Conservation (phyloP, 495 filamentous ascomycete species). For the Podospora tetraspora region DNA sequence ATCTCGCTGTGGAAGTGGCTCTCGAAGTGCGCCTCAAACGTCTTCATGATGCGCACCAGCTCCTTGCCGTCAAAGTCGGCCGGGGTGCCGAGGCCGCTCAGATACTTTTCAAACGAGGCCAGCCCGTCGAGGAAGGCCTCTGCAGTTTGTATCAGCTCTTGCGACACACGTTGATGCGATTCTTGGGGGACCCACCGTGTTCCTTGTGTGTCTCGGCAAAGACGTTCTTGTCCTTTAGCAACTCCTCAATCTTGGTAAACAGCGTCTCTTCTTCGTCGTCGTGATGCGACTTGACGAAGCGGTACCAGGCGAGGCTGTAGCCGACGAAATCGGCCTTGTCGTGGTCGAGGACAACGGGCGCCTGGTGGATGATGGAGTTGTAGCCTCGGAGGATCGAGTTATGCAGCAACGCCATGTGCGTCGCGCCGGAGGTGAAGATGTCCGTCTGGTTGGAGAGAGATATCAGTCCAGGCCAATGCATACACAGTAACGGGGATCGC, state of each 20-base stretch:
- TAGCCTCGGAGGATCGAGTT: conserved; percentile 55
- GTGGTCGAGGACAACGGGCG: conserved; percentile 34
- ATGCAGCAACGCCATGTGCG: conserved; percentile 55
- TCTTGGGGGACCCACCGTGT: conserved; percentile 34
- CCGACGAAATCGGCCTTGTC: conserved; percentile 48
- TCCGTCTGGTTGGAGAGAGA: conserved; percentile 33
- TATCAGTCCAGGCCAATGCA: not conserved
- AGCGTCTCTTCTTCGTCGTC: conserved; percentile 49
- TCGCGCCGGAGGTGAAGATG: conserved; percentile 48
- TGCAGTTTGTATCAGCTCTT: conserved; percentile 14
- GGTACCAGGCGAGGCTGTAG: conserved; percentile 46
- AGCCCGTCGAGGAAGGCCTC: conserved; percentile 48
- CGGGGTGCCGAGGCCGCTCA: conserved; percentile 30
- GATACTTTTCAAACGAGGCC: conserved; percentile 44
- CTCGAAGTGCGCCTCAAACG: conserved; percentile 45
- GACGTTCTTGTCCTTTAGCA: conserved; percentile 41
- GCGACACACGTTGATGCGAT: not conserved
- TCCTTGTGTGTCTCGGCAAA: conserved; percentile 47
- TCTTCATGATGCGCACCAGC: conserved; percentile 43
- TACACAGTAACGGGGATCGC: not conserved
- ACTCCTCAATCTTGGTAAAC: conserved; percentile 48
- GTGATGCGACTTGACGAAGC: conserved; percentile 50
- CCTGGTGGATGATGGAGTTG: conserved; percentile 55
- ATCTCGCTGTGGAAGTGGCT: conserved; percentile 52
- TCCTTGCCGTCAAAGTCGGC: conserved; percentile 38